Evolutionary conservation across 129 eudicot species (phyloP).

Genomic region (carrot (Daucus carota)): DH1_v3.0 NC_030388.2:1153001-1153500

Average conservation of each 20-base stretch:
- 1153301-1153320: conserved; percentile 41
- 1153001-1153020: no score
- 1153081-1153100: neutral
- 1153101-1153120: neutral
- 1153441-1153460: conserved; percentile 97
- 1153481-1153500: conserved; percentile 87
- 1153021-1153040: no score
- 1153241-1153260: conserved; percentile 2
- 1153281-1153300: conserved; percentile 28
- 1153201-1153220: neutral
- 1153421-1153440: conserved; percentile 73
- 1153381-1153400: conserved; percentile 98
- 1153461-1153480: conserved; percentile 92
- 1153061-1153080: neutral
- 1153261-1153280: neutral
- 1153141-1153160: neutral
- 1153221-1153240: neutral
- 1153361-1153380: conserved; percentile 93
- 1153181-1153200: neutral
- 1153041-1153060: no score
- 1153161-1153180: neutral
- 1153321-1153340: conserved; percentile 62
- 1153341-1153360: conserved; percentile 91
- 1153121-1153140: conserved; percentile 1
- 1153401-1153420: conserved; percentile 62